These are phyloP conservation scores for Syncephalis plumigaleata DNA, from an alignment of 371 early-diverging fungal species.

Conservation along the genomic window DNA sequence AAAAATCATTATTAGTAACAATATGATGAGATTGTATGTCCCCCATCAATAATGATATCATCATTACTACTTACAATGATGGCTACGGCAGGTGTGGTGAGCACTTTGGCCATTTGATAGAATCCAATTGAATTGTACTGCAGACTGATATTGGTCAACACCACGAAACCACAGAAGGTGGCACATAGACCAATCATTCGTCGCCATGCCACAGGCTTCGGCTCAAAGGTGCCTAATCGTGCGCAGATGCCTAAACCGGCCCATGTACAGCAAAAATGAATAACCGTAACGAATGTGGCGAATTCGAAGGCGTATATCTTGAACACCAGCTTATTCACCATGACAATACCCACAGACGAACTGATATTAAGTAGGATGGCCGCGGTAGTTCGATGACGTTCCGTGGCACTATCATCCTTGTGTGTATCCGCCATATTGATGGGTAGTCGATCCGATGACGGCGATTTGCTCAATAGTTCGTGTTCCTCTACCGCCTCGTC, in stretches of 20 bases:
- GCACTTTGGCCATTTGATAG: constrained; percentile 17
- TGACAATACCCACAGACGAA: constrained; percentile 13
- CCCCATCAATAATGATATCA: too few species aligned
- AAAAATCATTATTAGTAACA: too few species aligned
- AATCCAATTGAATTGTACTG: constrained; percentile 15
- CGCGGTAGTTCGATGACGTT: neutral
- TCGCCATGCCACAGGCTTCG: constrained; percentile 7
- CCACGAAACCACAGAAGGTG: constrained; percentile 15
- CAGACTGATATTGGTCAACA: constrained; percentile 14
- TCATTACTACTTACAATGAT: constrained; percentile 1
- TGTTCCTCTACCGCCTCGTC: too few species aligned
- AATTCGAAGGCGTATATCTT: constrained; percentile 8
- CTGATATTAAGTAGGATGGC: constrained; percentile 9
- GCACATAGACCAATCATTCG: constrained; percentile 7
- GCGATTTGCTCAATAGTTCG: too few species aligned
- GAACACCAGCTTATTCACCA: constrained; percentile 13
- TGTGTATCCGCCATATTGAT: too few species aligned
- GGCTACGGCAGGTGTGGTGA: constrained; percentile 12
- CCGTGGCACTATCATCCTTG: too few species aligned
- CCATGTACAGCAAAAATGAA: constrained; percentile 11
- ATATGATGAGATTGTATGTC: too few species aligned
- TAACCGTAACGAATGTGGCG: constrained; percentile 12
- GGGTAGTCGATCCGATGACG: too few species aligned
- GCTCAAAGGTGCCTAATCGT: constrained; percentile 7
- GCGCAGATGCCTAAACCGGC: constrained; percentile 11